Percentiles rank a stretch among this genome's conserved stretches.
These are phyloP conservation scores for Ascomycota sp. DNA, from an alignment of 2,329 filamentous ascomycete genomes.

Conservation along the genomic window DNA sequence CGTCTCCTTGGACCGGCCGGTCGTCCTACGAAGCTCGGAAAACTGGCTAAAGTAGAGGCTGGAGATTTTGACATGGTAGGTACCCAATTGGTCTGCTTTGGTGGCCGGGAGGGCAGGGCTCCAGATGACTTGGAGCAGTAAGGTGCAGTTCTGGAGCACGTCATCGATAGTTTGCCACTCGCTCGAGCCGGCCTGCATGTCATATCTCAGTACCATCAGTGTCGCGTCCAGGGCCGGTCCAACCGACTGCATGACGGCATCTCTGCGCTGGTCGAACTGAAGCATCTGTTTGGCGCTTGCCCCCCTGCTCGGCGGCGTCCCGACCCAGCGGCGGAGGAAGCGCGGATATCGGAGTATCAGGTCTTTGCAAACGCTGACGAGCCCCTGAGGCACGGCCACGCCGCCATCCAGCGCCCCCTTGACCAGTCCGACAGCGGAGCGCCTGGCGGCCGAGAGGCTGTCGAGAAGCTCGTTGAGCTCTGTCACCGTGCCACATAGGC, in stretches of 20 bases:
- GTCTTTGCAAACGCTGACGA: slow-evolving; percentile 25
- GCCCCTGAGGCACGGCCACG: slow-evolving; percentile 3
- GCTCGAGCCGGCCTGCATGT: slow-evolving; percentile 24
- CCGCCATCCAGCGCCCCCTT: slow-evolving; percentile 9
- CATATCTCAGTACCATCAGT: slow-evolving; percentile 32
- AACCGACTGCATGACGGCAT: slow-evolving; percentile 29
- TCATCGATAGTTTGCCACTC: slow-evolving; percentile 36
- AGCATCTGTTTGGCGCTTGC: slow-evolving; percentile 34
- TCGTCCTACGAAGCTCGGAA: slow-evolving; percentile 25
- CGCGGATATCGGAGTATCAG: slow-evolving; percentile 38
- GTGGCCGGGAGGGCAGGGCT: slow-evolving; percentile 13
- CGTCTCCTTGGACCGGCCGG: slow-evolving; percentile 14
- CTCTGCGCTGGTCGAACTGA: slow-evolving; percentile 39
- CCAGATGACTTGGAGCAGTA: slow-evolving; percentile 31
- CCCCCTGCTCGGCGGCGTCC: slow-evolving; percentile 30
- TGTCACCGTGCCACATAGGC: slow-evolving; percentile 34
- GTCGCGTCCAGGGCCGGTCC: slow-evolving; percentile 38
- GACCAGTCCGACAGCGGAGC: slow-evolving; percentile 30
- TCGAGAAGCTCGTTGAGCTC: slow-evolving; percentile 42
- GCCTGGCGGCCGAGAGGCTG: slow-evolving; percentile 33
- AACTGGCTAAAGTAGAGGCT: slow-evolving; percentile 51
- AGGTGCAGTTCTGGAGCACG: slow-evolving; percentile 33
- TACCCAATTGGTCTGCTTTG: slow-evolving; percentile 14
- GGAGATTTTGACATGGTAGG: slow-evolving; percentile 45
- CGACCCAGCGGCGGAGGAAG: slow-evolving; percentile 40